phyloP scores from a whole-genome alignment of 192 early-diverging fungal genomes.

The Coemansia sp. region DNA sequence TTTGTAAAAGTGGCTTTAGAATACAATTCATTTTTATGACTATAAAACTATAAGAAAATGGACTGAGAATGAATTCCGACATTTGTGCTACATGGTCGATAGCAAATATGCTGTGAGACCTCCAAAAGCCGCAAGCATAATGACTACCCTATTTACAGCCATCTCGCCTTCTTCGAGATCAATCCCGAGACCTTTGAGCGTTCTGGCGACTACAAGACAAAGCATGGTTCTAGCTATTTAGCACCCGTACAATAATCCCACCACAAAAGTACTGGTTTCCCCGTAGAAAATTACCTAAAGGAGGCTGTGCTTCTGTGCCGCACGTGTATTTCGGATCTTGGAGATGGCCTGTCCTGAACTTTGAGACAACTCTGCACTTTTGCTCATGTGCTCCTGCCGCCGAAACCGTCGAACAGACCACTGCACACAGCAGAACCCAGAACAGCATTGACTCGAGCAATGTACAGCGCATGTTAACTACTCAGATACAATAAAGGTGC shows the following conservation, averaged over 20 bases:
- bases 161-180: slow-evolving; percentile 23
- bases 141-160: slow-evolving; percentile 16
- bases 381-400: neutral
- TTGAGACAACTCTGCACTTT: neutral
- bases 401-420: neutral
- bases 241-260: no score
- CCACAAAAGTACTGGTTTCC: no score
- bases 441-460: neutral
- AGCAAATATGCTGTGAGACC: slow-evolving; percentile 33
- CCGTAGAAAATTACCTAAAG: neutral
- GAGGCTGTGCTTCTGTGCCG: neutral
- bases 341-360: neutral
- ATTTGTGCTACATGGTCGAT: slow-evolving; percentile 12
- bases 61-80: no score
- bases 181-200: slow-evolving; percentile 21
- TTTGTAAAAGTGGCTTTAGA: neutral
- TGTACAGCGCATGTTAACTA: neutral
- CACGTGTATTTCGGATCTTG: neutral
- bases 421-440: neutral
- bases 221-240: no score
- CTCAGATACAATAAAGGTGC: neutral
- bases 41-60: no score
- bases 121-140: slow-evolving; percentile 19
- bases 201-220: slow-evolving; percentile 18
- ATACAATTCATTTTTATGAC: no score